phyloP scores from a whole-genome alignment of 2,329 filamentous ascomycete genomes.

The Venturia aucupariae region DNA sequence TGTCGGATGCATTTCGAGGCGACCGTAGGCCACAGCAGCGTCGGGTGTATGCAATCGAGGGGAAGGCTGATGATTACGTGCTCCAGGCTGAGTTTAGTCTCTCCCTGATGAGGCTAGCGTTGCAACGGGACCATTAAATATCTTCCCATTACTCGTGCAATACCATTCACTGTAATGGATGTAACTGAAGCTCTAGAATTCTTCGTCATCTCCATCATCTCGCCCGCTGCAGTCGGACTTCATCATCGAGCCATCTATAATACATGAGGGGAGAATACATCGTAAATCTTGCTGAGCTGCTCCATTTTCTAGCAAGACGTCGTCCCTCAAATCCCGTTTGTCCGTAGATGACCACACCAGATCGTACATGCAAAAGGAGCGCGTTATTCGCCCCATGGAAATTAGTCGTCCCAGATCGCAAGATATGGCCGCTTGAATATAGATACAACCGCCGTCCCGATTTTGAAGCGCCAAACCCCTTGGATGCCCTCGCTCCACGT shows the following conservation, averaged over 20 bases:
- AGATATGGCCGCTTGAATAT: not conserved
- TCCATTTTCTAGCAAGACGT: not conserved
- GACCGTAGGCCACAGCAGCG: no score
- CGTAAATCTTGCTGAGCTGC: not conserved
- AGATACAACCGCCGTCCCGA: not conserved
- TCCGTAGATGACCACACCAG: not conserved
- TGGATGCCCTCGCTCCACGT: not conserved
- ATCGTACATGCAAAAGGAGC: constrained; percentile 1
- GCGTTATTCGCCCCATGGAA: not conserved
- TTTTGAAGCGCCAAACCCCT: not conserved
- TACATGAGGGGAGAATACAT: constrained; percentile 7
- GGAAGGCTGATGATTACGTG: no score
- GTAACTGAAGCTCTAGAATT: not conserved
- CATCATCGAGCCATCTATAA: not conserved
- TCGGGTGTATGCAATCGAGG: no score
- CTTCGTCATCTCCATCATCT: not conserved
- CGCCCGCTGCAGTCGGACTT: not conserved
- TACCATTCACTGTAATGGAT: no score
- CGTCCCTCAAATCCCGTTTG: not conserved
- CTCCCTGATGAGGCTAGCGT: no score
- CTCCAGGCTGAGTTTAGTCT: no score
- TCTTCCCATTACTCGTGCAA: no score
- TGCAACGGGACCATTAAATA: no score
- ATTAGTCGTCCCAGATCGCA: not conserved
- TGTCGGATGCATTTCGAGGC: no score